Percentiles rank a stretch among this genome's conserved stretches.
These are phyloP conservation scores for Sarocladium oryzae DNA, from an alignment of 2,329 filamentous ascomycete genomes.

Conservation along the genomic window DNA sequence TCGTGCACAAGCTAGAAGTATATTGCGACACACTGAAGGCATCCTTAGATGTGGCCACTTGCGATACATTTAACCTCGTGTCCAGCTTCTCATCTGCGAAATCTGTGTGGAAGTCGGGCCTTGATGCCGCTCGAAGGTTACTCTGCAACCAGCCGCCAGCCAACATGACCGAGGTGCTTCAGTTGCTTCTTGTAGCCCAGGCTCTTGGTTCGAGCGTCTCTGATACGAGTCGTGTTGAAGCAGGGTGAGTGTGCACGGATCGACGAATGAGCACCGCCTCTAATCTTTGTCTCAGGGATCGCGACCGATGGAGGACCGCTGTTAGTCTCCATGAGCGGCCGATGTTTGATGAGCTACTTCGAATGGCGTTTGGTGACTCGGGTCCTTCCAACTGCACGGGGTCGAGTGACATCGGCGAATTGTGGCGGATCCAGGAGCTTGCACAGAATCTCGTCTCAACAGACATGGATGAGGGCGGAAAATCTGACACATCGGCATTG, in stretches of 20 bases:
- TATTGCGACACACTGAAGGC: not conserved
- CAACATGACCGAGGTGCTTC: not conserved
- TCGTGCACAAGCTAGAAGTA: not conserved
- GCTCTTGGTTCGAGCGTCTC: not conserved
- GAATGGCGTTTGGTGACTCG: not conserved
- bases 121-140: not conserved
- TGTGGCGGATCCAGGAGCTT: constrained; percentile 16
- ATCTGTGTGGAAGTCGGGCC: constrained; percentile 3
- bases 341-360: not conserved
- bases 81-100: not conserved
- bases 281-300: not conserved
- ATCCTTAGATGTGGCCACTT: not conserved
- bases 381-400: not conserved
- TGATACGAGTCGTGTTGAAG: not conserved
- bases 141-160: not conserved
- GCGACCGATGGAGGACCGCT: not conserved
- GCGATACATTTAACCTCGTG: not conserved
- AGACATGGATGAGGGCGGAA: constrained; percentile 6
- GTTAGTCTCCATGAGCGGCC: not conserved
- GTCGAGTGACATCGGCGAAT: constrained; percentile 6
- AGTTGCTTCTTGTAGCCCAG: not conserved
- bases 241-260: not conserved
- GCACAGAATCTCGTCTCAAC: constrained; percentile 18
- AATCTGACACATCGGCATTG: not conserved
- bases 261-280: not conserved